A percentile compares a stretch with the other conserved stretches of the same genome.
Conservation (phyloP, 768 basidiomycete genomes). For the Calvatia gigantea region DNA sequence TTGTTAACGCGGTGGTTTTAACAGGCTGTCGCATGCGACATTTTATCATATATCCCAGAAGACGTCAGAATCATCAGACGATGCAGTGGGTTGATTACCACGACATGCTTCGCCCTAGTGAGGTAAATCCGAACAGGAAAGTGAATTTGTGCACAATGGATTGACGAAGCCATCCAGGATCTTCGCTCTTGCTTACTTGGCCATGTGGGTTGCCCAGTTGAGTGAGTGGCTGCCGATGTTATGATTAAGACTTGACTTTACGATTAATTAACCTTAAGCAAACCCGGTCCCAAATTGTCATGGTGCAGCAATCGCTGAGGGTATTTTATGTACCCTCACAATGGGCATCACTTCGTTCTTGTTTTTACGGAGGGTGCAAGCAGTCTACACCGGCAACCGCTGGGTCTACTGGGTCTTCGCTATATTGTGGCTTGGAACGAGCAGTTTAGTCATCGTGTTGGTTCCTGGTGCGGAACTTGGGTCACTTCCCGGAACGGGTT, state of each 20-base stretch:
- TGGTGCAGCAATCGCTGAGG: neutral
- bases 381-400: conserved; percentile 25
- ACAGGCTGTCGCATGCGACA: neutral
- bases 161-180: too few species aligned
- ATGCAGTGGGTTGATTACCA: neutral
- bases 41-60: neutral
- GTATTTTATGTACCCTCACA: neutral
- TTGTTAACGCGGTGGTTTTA: neutral
- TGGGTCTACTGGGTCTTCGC: conserved; percentile 21
- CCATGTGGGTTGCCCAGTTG: too few species aligned
- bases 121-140: neutral
- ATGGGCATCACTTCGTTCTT: conserved; percentile 19
- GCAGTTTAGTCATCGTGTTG: conserved; percentile 18
- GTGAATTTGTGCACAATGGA: too few species aligned
- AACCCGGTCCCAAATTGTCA: neutral
- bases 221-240: too few species aligned
- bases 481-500: conserved; percentile 26
- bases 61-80: neutral
- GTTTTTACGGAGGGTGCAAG: conserved; percentile 28
- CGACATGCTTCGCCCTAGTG: neutral
- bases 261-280: neutral
- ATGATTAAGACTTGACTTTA: neutral
- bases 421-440: conserved; percentile 25
- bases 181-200: too few species aligned
- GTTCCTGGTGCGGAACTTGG: conserved; percentile 17